A percentile compares a stretch with the other conserved stretches of the same genome.
Conservation (phyloP, 495 filamentous ascomycete species). For the Penicillium lividum region DNA sequence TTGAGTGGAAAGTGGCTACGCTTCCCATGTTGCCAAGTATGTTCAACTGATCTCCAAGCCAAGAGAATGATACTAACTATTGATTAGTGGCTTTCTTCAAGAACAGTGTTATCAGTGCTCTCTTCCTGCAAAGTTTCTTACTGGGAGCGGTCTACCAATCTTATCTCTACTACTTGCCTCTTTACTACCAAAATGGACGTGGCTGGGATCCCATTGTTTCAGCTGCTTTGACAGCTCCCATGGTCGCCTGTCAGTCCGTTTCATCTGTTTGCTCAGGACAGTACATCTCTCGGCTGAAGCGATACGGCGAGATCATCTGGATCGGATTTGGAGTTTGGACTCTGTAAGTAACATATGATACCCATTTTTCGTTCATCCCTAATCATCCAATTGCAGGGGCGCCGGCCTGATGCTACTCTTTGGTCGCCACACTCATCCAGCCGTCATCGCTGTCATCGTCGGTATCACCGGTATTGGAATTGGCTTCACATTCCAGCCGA, state of each 20-base stretch:
- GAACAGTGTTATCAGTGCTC: slow-evolving; percentile 50
- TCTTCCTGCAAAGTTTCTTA: slow-evolving; percentile 61
- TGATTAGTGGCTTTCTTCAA: slow-evolving; percentile 53
- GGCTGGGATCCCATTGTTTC: slow-evolving; percentile 50
- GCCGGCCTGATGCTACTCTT: slow-evolving; percentile 55
- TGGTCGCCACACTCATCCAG: slow-evolving; percentile 45
- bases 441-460: slow-evolving; percentile 54
- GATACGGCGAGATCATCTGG: slow-evolving; percentile 61
- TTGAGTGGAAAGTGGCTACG: slow-evolving; percentile 58
- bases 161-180: slow-evolving; percentile 53
- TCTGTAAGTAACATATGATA: slow-evolving; percentile 34
- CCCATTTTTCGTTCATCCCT: not conserved
- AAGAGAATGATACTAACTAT: slow-evolving; percentile 15
- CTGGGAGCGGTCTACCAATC: slow-evolving; percentile 60
- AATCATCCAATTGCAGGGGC: slow-evolving; percentile 33
- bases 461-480: slow-evolving; percentile 55
- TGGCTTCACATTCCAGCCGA: slow-evolving; percentile 62
- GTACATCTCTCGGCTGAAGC: slow-evolving; percentile 56
- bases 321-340: slow-evolving; percentile 55
- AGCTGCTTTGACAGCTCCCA: slow-evolving; percentile 51
- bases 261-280: slow-evolving; percentile 56
- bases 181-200: slow-evolving; percentile 58
- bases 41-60: slow-evolving; percentile 9
- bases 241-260: slow-evolving; percentile 54
- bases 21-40: slow-evolving; percentile 63